These are phyloP conservation scores for Claviceps sp. DNA, from an alignment of 2,329 filamentous ascomycete species.

Conservation along the genomic window DNA sequence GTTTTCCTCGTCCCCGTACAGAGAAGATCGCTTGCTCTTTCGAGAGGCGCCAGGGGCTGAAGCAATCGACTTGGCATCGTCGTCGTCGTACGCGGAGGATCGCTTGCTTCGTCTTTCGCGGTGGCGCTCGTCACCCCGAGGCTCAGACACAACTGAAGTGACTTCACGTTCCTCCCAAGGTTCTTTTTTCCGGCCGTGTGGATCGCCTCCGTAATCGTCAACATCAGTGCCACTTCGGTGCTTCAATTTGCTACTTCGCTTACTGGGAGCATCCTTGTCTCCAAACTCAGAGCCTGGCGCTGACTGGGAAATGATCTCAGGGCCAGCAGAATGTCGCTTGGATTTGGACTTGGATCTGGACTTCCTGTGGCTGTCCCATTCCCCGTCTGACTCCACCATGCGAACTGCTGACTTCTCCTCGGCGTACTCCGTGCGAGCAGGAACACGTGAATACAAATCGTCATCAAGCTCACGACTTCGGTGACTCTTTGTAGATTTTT, in stretches of 20 bases:
- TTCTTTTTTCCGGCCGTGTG: conserved; percentile 25
- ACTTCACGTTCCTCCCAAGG: conserved; percentile 32
- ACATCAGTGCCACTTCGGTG: conserved; percentile 21
- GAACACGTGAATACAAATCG: conserved; percentile 12
- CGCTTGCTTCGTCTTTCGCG: conserved; percentile 19
- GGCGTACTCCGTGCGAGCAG: conserved; percentile 17
- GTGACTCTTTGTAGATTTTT: conserved; percentile 17
- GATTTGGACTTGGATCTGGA: conserved; percentile 20
- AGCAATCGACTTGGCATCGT: conserved; percentile 32
- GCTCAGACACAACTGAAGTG: conserved; percentile 35
- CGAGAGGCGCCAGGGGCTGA: conserved; percentile 7
- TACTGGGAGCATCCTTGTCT: conserved; percentile 19
- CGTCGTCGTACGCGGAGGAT: conserved; percentile 21
- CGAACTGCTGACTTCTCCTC: conserved; percentile 12
- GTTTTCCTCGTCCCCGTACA: conserved; percentile 33
- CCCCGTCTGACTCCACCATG: conserved; percentile 16
- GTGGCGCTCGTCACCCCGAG: conserved; percentile 19
- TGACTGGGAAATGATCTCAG: conserved; percentile 21
- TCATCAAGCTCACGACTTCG: conserved; percentile 18
- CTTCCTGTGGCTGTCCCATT: conserved; percentile 22
- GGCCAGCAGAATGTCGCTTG: conserved; percentile 19
- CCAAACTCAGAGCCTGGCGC: conserved; percentile 24
- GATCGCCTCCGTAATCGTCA: conserved; percentile 21
- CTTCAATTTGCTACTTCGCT: conserved; percentile 27
- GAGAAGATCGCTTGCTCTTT: conserved; percentile 16